phyloP scores from a whole-genome alignment of 208 protist species.

The Lotmaria passim region DNA sequence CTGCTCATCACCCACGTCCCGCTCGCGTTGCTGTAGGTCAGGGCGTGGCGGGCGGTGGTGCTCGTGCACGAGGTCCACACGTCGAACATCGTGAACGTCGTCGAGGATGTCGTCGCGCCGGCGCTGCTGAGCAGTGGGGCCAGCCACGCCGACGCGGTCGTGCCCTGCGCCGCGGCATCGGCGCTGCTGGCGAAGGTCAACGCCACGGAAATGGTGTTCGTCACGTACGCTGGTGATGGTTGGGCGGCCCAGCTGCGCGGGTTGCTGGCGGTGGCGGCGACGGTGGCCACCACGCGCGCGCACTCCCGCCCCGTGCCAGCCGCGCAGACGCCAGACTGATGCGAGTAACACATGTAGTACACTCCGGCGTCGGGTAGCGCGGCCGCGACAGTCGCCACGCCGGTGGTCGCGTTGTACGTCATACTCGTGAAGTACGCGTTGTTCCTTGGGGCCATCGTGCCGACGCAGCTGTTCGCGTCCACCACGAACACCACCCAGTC shows the following conservation, averaged over 20 bases:
- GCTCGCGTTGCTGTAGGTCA: slow-evolving; percentile 37
- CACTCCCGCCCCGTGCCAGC: slow-evolving; percentile 48
- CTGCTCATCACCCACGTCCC: slow-evolving; percentile 33
- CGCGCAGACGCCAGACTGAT: slow-evolving; percentile 49
- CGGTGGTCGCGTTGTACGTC: slow-evolving; percentile 26
- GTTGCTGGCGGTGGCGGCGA: slow-evolving; percentile 52
- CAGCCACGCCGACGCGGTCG: slow-evolving; percentile 47
- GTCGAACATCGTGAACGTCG: slow-evolving; percentile 39
- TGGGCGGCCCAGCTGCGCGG: slow-evolving; percentile 60
- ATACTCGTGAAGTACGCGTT: slow-evolving; percentile 39
- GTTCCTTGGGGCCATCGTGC: slow-evolving; percentile 37
- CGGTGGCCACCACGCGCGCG: slow-evolving; percentile 70
- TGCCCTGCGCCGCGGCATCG: slow-evolving; percentile 27
- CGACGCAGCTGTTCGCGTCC: slow-evolving; percentile 54
- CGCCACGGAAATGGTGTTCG: slow-evolving; percentile 38
- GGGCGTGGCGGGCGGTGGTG: slow-evolving; percentile 18
- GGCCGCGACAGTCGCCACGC: slow-evolving; percentile 39
- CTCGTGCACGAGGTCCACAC: slow-evolving; percentile 49
- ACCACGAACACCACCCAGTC: slow-evolving; percentile 74
- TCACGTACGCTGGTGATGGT: slow-evolving; percentile 64
- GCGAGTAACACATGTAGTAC: slow-evolving; percentile 86
- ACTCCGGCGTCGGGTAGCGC: slow-evolving; percentile 54
- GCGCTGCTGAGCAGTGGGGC: slow-evolving; percentile 24
- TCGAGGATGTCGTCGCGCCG: slow-evolving; percentile 12
- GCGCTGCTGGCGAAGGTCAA: slow-evolving; percentile 39